Base-by-base conservation (phyloP, 2,329 filamentous ascomycete genomes). In the Clarireedia monteithiana region DNA sequence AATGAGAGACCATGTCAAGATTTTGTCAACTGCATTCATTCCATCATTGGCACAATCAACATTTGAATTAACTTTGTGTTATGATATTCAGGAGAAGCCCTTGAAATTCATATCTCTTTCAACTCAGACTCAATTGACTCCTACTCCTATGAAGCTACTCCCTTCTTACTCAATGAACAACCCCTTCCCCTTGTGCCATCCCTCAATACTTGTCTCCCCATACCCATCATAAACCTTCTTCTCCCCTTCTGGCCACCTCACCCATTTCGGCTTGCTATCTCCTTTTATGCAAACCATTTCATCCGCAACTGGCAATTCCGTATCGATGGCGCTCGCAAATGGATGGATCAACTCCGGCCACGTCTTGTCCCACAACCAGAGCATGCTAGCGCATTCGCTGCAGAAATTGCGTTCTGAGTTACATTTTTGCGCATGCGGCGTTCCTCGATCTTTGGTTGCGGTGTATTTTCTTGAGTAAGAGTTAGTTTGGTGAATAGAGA, bases 261-360 rank as follows among this genome's bases (percentile, higher is more conserved):
- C 73, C 72, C 73, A 77, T 5, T 64, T 63, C 12, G 74, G 73
- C 64, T 76, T 77, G 24, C 72, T 76, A 44, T 66, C 63, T 12
- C 59, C 69, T 67, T 71, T 70, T 27, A 76, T 66, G 60, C 75
- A 77, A 34, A 75, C 71, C 74, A 77, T 76, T 62, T 75, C 72
- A 24, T 74, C 71, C 1, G 74, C 73, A 36, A 66, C 67, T 0
- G 73, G 72, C 55, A 77, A 56, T 30, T 74, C 71, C 4, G 72
- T 75, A 64, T 77, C 75, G 59, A 77, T 76, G 20, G 74, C 75
- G 7, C 73, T 73, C 4, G 75, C 74, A 66, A 77, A 77, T 1
- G 74, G 75, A 63, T 77, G 75, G 50, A 76, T 74, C 52, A 77
- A 54, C 58, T 77, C 73, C 0, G 74, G 74, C 73, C 73, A 77